These are phyloP conservation scores for Chytriomyces sp. DNA, from an alignment of 192 early-diverging fungal genomes.

Conservation along the genomic window DNA sequence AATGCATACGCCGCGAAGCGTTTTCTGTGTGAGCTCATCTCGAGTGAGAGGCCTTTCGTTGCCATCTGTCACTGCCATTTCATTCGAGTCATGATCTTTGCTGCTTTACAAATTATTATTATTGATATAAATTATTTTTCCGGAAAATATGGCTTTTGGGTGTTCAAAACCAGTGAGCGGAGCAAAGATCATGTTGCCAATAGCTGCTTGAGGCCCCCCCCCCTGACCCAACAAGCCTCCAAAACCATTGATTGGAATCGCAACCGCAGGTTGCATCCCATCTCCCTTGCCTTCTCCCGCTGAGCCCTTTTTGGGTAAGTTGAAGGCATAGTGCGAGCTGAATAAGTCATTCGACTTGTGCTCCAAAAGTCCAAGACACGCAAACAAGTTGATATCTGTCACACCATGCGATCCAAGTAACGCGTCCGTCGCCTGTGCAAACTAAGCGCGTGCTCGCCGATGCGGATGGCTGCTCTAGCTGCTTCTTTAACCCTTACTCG, in stretches of 20 bases:
- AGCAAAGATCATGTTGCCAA: slow-evolving; percentile 51
- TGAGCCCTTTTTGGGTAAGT: slow-evolving; percentile 48
- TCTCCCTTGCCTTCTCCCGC: slow-evolving; percentile 34
- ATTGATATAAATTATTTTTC: no score
- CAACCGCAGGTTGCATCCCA: slow-evolving; percentile 30
- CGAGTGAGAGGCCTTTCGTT: slow-evolving; percentile 59
- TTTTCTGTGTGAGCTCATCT: slow-evolving; percentile 55
- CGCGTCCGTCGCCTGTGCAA: slow-evolving; percentile 31
- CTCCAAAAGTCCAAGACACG: slow-evolving; percentile 52
- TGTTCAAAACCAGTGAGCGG: slow-evolving; percentile 59
- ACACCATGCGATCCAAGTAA: slow-evolving; percentile 38
- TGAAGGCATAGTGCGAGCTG: slow-evolving; percentile 53
- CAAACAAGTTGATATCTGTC: slow-evolving; percentile 51
- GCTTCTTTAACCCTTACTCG: not conserved
- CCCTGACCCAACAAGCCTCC: slow-evolving; percentile 56
- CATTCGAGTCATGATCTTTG: slow-evolving; percentile 57
- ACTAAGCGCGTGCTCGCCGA: slow-evolving; percentile 27
- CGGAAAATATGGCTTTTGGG: no score
- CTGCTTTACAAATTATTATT: slow-evolving; percentile 33
- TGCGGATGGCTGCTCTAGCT: not conserved
- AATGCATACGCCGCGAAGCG: slow-evolving; percentile 48
- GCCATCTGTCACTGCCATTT: slow-evolving; percentile 53
- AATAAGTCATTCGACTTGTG: slow-evolving; percentile 59
- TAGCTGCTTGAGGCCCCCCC: slow-evolving; percentile 48
- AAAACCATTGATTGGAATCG: slow-evolving; percentile 34